Base-by-base conservation (phyloP, 768 basidiomycete species). In the Flagelloscypha sp. region DNA sequence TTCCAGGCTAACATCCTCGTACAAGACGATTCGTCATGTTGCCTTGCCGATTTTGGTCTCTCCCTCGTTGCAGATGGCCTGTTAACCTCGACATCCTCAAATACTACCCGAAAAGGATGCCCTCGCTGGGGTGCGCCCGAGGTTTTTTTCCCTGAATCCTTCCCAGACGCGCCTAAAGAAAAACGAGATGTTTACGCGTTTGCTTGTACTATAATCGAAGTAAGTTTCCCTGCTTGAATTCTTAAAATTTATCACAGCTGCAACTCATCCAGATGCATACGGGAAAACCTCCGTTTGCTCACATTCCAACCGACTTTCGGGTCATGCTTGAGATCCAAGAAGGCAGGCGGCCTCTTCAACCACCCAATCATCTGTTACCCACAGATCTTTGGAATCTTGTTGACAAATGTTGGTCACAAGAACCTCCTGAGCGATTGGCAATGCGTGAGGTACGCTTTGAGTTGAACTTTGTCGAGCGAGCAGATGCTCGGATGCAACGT, bases 11-110 rank as follows among this genome's bases (percentile, higher is more conserved):
- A 49, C 19, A 44, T 49, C 11, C 41, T 49, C 10, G 40, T 48
- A 10, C 41, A 38, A 13, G 39, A 45, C 3, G 30, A 38, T 19
- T 25, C 31, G 6, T 38, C 28, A 20, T 42, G 33, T 6, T 40
- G 43, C 29, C 36, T 49, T 4, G 44, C 44, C 19, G 48, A 49
- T 31, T 49, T 48, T 28, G 48, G 48, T 11, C 24, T 49, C 11
- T 20, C 46, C 5, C 33, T 36, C 16, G 33, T 46, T 6, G 27
- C 37, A 1, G 42, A 48, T 25, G 24, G 43, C 5, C 37, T 30
- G 23, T 17, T 32, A n/a, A 16, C 24, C 8, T 18, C 35, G 2
- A 27, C 25, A 15, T 34, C 38, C 2, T 27, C 43, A 1, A 41
- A 36, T n/a, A 29, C 30, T 12, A 35, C 42, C 20, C 37, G 36